Conservation (phyloP, 495 filamentous ascomycete genomes). For the Thermochaetoides thermophila region DNA sequence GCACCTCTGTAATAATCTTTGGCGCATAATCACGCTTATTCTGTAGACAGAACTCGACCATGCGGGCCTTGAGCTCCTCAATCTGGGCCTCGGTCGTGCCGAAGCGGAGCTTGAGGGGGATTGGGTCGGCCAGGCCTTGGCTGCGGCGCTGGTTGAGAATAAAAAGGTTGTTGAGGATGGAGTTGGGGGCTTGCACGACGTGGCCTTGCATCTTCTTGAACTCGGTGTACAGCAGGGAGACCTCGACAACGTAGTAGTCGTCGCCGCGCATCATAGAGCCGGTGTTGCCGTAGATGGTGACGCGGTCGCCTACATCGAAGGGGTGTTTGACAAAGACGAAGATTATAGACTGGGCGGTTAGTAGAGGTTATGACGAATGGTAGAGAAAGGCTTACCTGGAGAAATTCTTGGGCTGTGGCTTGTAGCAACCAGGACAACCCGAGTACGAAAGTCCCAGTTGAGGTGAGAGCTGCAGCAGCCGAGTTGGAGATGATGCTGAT, state of each 20-base stretch:
- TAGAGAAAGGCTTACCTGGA: constrained; percentile 23
- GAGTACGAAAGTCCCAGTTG: constrained; percentile 69
- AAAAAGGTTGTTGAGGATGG: constrained; percentile 79
- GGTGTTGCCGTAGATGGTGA: constrained; percentile 82
- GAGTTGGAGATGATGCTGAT: constrained; percentile 80
- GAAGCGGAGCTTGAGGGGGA: constrained; percentile 73
- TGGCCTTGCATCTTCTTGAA: constrained; percentile 98
- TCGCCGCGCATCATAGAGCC: constrained; percentile 63
- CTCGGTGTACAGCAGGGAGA: constrained; percentile 88
- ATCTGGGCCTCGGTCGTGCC: constrained; percentile 81
- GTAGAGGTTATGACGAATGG: background rate
- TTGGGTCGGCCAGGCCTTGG: constrained; percentile 74
- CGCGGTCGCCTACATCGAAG: constrained; percentile 90
- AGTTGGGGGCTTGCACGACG: constrained; percentile 91
- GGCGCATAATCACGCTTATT: constrained; percentile 88
- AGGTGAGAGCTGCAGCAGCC: constrained; percentile 68
- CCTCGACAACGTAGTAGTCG: constrained; percentile 92
- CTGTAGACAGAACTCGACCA: constrained; percentile 67
- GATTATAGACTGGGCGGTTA: constrained; percentile 53
- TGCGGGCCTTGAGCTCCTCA: constrained; percentile 63
- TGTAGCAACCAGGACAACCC: constrained; percentile 87
- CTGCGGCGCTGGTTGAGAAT: constrained; percentile 90
- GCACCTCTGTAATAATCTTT: constrained; percentile 82
- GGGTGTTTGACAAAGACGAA: constrained; percentile 98
- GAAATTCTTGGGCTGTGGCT: constrained; percentile 84